Conservation (phyloP, 768 basidiomycete genomes). For the Tricholoma sp. region DNA sequence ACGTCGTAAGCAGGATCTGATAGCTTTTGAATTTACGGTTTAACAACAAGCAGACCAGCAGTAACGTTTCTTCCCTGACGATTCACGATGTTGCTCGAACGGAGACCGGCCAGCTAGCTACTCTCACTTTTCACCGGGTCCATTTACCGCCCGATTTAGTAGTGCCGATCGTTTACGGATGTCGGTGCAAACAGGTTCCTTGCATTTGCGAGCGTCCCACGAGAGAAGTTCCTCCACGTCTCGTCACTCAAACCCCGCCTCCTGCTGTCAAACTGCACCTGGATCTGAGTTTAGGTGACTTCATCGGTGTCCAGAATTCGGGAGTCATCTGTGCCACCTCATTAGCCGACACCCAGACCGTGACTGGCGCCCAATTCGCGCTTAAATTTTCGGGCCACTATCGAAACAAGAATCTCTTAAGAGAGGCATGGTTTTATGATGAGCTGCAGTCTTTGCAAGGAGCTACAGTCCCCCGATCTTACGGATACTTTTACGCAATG, state of each 20-base stretch:
- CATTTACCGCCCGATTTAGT: not conserved
- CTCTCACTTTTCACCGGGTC: not conserved
- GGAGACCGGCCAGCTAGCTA: not conserved
- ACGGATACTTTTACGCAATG: not conserved
- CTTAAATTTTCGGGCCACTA: not conserved
- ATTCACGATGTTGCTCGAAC: not conserved
- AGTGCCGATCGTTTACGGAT: not conserved
- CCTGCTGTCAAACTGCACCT: not conserved
- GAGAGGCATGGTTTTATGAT: conserved; percentile 1
- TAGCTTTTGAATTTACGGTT: not conserved
- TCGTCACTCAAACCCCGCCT: not conserved
- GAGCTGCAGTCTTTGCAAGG: not conserved
- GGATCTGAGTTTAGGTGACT: not conserved
- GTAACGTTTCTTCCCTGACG: not conserved
- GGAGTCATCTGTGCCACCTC: not conserved
- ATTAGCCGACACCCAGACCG: not conserved
- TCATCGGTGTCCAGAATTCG: not conserved
- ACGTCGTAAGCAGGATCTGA: not conserved
- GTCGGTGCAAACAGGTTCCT: not conserved
- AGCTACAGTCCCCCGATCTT: not conserved
- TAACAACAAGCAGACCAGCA: not conserved
- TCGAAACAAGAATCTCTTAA: conserved; percentile 1
- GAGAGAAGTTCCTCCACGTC: not conserved
- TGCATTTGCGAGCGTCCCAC: not conserved
- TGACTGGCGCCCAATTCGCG: not conserved